Conservation (phyloP, 2,329 filamentous ascomycete genomes). For the Ascosphaera apis region DNA sequence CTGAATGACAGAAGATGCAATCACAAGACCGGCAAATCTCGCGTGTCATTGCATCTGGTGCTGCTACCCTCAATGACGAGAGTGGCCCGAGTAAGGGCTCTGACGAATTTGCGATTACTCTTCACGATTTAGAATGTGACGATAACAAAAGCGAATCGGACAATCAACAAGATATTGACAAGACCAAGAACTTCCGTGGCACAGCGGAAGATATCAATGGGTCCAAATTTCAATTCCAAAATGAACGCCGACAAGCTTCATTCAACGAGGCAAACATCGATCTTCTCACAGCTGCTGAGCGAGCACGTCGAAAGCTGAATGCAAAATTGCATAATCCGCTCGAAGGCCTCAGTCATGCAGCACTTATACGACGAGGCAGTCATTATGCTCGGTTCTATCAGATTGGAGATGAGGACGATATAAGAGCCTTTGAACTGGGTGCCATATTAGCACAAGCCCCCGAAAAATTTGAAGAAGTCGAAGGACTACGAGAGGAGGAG, state of each 20-base stretch:
- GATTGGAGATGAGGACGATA: conserved; percentile 30
- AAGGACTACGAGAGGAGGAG: conserved; percentile 35
- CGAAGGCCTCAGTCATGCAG: conserved; percentile 23
- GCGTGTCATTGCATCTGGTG: not conserved
- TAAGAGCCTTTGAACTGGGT: conserved; percentile 35
- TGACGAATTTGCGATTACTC: not conserved
- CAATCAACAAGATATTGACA: not conserved
- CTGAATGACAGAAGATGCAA: not conserved
- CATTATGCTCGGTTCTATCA: conserved; percentile 34
- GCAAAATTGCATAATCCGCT: conserved; percentile 32
- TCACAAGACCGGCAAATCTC: not conserved
- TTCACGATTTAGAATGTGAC: not conserved
- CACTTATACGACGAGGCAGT: conserved; percentile 33
- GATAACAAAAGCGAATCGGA: not conserved
- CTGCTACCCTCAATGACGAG: not conserved
- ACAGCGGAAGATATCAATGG: not conserved
- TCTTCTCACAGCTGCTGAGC: conserved; percentile 15
- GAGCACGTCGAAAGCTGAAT: conserved; percentile 18
- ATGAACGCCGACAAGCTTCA: not conserved
- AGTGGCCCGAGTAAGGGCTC: not conserved
- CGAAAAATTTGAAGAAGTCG: conserved; percentile 26
- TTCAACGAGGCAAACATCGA: not conserved
- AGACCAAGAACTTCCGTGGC: not conserved
- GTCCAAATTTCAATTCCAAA: not conserved
- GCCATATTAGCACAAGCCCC: conserved; percentile 34